phyloP scores from a whole-genome alignment of 345 rosid genomes.

The Dipteronia dyeriana region DNA sequence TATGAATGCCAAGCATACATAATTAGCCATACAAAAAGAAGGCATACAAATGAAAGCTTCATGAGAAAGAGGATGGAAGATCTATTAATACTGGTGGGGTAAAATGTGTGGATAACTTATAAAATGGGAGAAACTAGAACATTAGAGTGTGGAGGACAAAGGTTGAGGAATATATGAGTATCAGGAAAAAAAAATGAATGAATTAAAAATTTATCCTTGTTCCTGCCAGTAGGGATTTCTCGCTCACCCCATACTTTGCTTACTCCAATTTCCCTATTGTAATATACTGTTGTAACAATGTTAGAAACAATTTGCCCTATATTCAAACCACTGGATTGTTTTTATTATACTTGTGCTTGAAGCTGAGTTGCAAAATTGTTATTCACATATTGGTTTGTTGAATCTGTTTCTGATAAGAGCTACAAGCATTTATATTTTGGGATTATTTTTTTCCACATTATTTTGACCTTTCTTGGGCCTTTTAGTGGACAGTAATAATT shows the following conservation, averaged over 20 bases:
- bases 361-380: too few species aligned
- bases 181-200: too few species aligned
- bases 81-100: neutral
- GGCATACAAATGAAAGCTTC: neutral
- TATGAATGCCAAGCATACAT: neutral
- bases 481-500: neutral
- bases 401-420: neutral
- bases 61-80: neutral
- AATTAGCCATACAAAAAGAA: neutral
- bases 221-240: too few species aligned
- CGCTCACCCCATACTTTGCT: neutral
- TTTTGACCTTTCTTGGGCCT: neutral
- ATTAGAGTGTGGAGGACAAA: too few species aligned
- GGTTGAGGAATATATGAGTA: too few species aligned
- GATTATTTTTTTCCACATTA: neutral
- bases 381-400: neutral
- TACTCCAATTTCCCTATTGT: neutral
- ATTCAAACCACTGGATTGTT: too few species aligned
- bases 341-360: too few species aligned
- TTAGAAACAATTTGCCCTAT: neutral
- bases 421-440: neutral
- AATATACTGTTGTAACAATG: neutral
- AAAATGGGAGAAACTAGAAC: neutral
- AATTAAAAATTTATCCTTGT: too few species aligned
- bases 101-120: neutral